These are phyloP conservation scores for Acanthamoeba sp. DNA, from an alignment of 208 protist genomes.

Conservation along the genomic window DNA sequence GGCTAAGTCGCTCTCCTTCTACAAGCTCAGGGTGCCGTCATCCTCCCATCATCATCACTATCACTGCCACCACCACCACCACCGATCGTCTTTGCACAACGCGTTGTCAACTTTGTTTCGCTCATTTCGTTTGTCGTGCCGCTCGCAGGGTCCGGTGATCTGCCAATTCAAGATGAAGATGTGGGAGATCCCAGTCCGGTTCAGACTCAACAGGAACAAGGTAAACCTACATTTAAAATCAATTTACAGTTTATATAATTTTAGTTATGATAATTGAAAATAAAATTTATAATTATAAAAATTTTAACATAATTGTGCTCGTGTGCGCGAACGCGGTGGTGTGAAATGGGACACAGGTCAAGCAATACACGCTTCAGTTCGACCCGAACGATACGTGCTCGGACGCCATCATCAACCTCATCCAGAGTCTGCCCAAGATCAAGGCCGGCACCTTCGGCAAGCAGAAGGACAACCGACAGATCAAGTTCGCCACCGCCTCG, in stretches of 20 bases:
- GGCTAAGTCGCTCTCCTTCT: slow-evolving; percentile 12
- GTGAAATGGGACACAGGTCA: not conserved
- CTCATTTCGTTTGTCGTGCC: no score
- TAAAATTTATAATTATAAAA: no score
- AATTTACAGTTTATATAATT: no score
- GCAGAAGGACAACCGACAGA: not conserved
- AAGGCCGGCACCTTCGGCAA: slow-evolving; percentile 40
- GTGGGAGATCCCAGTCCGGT: slow-evolving; percentile 51
- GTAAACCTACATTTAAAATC: no score
- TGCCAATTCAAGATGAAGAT: slow-evolving; percentile 76
- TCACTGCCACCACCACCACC: not conserved
- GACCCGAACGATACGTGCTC: slow-evolving; percentile 56
- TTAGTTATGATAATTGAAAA: no score
- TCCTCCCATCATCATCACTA: not conserved
- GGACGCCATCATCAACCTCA: slow-evolving; percentile 66
- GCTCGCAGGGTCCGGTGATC: not conserved
- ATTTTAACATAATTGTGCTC: no score
- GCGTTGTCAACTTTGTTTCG: no score
- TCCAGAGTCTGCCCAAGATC: slow-evolving; percentile 39
- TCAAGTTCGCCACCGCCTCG: slow-evolving; percentile 1
- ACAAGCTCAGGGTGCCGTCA: slow-evolving; percentile 46
- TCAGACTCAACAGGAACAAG: slow-evolving; percentile 56
- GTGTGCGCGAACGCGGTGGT: no score
- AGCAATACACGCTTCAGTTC: slow-evolving; percentile 60
- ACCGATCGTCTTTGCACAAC: not conserved